Conservation (phyloP, 2,329 filamentous ascomycete genomes). For the Cryphonectria japonica region DNA sequence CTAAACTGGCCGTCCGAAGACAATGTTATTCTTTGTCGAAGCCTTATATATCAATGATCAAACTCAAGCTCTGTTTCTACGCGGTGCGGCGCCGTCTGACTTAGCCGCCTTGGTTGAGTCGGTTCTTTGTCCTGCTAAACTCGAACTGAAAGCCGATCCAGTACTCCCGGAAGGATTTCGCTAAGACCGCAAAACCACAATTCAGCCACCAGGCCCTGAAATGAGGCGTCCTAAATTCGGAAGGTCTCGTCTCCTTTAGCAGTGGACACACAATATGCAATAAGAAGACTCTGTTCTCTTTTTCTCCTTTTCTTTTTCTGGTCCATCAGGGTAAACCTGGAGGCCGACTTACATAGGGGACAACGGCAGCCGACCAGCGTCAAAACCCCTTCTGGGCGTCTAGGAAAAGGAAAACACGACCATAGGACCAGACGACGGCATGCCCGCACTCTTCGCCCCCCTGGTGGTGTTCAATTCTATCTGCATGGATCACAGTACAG, state of each 20-base stretch:
- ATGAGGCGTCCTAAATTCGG: constrained; percentile 7
- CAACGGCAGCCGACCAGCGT: neutral
- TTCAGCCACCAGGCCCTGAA: neutral
- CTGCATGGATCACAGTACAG: neutral
- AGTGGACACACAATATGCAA: neutral
- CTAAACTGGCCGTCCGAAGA: no score
- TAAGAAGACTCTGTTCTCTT: neutral
- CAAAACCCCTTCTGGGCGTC: neutral
- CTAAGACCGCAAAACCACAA: neutral
- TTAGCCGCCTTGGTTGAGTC: no score
- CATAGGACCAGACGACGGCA: neutral
- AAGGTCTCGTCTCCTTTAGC: neutral
- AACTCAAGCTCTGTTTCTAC: no score
- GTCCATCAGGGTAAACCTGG: neutral
- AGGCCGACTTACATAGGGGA: neutral
- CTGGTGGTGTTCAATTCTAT: neutral
- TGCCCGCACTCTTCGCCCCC: neutral
- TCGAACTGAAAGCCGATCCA: neutral
- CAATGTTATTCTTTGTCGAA: no score
- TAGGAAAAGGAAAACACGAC: neutral
- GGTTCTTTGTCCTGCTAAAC: no score
- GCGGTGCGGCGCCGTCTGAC: no score
- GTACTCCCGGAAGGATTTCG: constrained; percentile 4
- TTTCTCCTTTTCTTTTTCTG: neutral
- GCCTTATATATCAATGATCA: no score